Percentiles rank a stretch among this genome's conserved stretches.
Conservation (phyloP, 2,329 filamentous ascomycete species). For the Trichoderma sp. region DNA sequence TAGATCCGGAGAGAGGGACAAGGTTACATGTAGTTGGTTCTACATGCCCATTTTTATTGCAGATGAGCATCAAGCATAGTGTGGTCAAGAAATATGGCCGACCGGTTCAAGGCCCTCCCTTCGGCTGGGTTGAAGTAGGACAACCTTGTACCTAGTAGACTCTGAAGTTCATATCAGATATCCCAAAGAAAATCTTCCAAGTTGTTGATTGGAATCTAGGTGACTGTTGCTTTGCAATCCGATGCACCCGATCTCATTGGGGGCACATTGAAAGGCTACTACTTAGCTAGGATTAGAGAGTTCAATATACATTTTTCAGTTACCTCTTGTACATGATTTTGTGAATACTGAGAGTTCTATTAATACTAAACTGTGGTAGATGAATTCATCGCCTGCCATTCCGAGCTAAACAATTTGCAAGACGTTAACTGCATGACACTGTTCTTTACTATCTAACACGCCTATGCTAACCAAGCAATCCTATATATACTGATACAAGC, state of each 20-base stretch:
- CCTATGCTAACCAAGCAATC: not conserved
- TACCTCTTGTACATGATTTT: not conserved
- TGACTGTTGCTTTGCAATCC: not conserved
- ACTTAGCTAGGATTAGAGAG: not conserved
- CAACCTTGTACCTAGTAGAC: not conserved
- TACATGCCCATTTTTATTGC: not conserved
- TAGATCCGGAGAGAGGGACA: not conserved
- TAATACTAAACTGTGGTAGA: not conserved
- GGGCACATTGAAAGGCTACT: not conserved
- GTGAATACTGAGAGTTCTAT: not conserved
- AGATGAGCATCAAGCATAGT: not conserved
- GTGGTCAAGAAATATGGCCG: not conserved
- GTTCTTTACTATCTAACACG: not conserved
- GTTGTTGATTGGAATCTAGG: not conserved
- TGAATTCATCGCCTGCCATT: not conserved
- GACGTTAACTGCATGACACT: not conserved
- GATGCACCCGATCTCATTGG: not conserved
- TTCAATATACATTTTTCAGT: no score
- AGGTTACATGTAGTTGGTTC: not conserved
- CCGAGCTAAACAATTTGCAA: not conserved
- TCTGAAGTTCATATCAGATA: not conserved
- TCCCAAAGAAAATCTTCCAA: not conserved
- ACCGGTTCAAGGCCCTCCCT: not conserved
- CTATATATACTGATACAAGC: not conserved
- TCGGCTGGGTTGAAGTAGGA: not conserved